Conservation (phyloP, 768 basidiomycete genomes). For the Butyriboletus loyo region DNA sequence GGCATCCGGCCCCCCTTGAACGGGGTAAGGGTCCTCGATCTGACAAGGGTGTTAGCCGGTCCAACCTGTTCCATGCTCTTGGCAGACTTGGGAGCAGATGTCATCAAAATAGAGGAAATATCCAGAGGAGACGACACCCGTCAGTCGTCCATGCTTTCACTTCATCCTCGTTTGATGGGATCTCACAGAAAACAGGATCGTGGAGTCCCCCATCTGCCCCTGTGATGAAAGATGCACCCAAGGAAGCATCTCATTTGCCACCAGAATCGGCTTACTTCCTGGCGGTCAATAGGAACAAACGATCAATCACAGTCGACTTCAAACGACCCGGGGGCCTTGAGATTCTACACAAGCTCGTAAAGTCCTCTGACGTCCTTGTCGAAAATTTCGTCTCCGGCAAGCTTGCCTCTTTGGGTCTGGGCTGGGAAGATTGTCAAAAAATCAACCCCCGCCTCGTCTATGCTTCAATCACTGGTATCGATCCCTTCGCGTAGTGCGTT, state of each 20-base stretch:
- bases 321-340: slow-evolving; percentile 74
- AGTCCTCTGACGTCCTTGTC: slow-evolving; percentile 78
- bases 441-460: slow-evolving; percentile 84
- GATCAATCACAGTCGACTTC: slow-evolving; percentile 87
- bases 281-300: slow-evolving; percentile 83
- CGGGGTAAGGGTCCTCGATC: slow-evolving; percentile 81
- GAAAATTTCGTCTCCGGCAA: slow-evolving; percentile 90
- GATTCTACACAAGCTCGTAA: slow-evolving; percentile 68
- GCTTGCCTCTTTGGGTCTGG: slow-evolving; percentile 78
- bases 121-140: slow-evolving; percentile 87
- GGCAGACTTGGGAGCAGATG: slow-evolving; percentile 90
- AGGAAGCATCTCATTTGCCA: slow-evolving; percentile 61
- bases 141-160: slow-evolving; percentile 31
- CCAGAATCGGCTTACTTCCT: slow-evolving; percentile 94
- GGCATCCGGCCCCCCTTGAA: slow-evolving; percentile 77
- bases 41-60: slow-evolving; percentile 89
- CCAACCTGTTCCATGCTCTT: slow-evolving; percentile 91
- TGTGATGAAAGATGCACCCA: slow-evolving; percentile 44
- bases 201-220: slow-evolving; percentile 67
- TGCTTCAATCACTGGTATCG: slow-evolving; percentile 80
- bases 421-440: slow-evolving; percentile 75
- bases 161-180: slow-evolving; percentile 10
- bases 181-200: slow-evolving; percentile 42
- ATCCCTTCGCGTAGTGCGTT: not conserved
- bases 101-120: slow-evolving; percentile 87